Evolutionary conservation across 1,139 yeast genomes (phyloP).

Genomic region (Magnusiomyces fungicola): DNA sequence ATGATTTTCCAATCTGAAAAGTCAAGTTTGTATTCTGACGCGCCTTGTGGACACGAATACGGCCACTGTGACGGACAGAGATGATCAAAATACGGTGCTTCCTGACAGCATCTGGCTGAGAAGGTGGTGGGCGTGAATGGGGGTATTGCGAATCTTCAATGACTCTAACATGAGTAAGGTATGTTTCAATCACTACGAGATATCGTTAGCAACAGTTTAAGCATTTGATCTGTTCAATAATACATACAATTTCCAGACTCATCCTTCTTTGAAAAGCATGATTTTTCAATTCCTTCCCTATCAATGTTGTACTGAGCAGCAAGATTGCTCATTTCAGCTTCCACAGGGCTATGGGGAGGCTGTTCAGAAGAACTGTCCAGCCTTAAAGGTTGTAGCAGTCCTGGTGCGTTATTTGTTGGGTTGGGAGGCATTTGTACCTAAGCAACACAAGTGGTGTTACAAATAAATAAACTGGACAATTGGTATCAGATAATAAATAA

Average conservation of each 20-base stretch:
- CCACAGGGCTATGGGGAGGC: background rate
- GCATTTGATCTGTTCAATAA: background rate
- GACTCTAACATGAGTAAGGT: constrained; percentile 54
- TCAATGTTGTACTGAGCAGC: constrained; percentile 50
- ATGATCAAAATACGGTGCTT: constrained; percentile 36
- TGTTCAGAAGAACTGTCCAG: constrained; percentile 16
- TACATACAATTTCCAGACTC: constrained; percentile 12
- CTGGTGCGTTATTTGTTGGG: background rate
- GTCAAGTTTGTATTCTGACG: constrained; percentile 67
- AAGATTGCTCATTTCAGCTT: constrained; percentile 19
- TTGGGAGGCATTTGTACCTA: background rate
- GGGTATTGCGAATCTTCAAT: constrained; percentile 26
- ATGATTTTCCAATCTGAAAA: constrained; percentile 87
- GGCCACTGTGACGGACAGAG: constrained; percentile 49
- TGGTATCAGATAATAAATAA: too few species aligned
- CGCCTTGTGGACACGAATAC: constrained; percentile 77
- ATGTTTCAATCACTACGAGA: constrained; percentile 35
- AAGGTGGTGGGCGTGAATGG: constrained; percentile 26
- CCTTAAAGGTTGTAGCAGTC: background rate
- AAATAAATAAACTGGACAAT: too few species aligned
- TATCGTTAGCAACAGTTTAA: background rate
- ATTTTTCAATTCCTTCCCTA: constrained; percentile 38
- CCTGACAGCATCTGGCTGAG: constrained; percentile 22
- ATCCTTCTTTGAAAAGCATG: constrained; percentile 40
- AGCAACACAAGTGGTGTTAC: background rate